Evolutionary conservation across 1,139 yeast genomes (phyloP), one percentile per base, ranked within the genome.

Genomic region (Magnusiomyces suaveolens): DNA sequence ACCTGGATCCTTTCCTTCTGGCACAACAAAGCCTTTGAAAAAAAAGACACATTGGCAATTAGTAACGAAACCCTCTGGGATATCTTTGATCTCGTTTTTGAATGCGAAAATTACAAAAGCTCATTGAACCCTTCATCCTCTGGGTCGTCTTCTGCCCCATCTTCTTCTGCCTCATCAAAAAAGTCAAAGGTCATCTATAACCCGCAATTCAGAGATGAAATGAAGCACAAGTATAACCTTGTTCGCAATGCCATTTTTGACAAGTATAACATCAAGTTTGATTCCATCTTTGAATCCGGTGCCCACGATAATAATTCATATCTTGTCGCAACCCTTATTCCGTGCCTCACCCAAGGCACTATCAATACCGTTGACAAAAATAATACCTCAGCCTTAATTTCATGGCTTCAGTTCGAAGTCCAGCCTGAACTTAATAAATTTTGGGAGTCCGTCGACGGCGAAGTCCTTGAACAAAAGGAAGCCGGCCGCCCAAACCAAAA

Each of bases 51-150:
- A 2, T 32, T 46, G 48, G 38, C 43, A 18, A 43, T 47, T 23
- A 47, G 50, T 32, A 47, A 47, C 43, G 50, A 47, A 47, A 47
- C 50, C 21, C 43, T 47, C 10, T 47, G 50, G 50, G 50, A 47
- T 20, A 47, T 47, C 29, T 47, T 47, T 47, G 50, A 47, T 33
- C 29, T 47, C 8, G 50, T 47, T n/a, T 47, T 47, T 47, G 50
- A 47, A 36, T 47, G 50, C 20, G 50, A 47, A 36, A 47, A 47
- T 36, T 47, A 47, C 43, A 33, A 47, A 25, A 12, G 8, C 33
- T 12, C 33, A 16, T 25, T 44, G n/a, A 18, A 4, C n/a, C 25
- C 47, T 3, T 14, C 47, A 3, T 44, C 47, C n/a, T n/a, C n/a
- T n/a, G n/a, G n/a, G 2, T 23, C 47, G 16, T 14, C 33, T 14